phyloP scores from a whole-genome alignment of 2,329 filamentous ascomycete genomes.

The Aspergillus sp. region DNA sequence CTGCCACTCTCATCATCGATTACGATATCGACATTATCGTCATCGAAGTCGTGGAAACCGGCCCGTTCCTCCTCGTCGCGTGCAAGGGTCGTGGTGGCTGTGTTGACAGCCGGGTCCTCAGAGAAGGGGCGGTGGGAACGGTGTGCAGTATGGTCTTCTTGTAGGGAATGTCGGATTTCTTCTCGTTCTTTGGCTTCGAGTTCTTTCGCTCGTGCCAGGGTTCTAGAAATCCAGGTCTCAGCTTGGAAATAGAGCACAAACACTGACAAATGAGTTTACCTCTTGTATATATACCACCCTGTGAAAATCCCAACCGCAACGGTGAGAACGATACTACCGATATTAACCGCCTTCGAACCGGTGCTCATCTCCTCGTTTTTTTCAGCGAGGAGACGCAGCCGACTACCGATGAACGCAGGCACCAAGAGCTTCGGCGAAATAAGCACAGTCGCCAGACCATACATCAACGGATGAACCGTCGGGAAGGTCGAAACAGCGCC shows the following conservation, averaged over 20 bases:
- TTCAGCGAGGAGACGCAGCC: constrained; percentile 75
- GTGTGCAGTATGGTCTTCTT: constrained; percentile 27
- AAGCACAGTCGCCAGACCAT: constrained; percentile 72
- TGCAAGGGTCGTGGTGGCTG: constrained; percentile 33
- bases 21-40: constrained; percentile 33
- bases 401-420: constrained; percentile 82
- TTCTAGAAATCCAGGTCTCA: constrained; percentile 18
- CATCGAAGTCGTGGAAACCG: constrained; percentile 34
- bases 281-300: constrained; percentile 76
- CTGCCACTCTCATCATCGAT: constrained; percentile 36
- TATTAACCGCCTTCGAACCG: constrained; percentile 72
- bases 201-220: constrained; percentile 41
- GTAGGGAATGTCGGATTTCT: constrained; percentile 28
- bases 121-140: constrained; percentile 28
- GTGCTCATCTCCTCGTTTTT: constrained; percentile 73
- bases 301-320: constrained; percentile 63
- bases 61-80: constrained; percentile 37
- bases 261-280: constrained; percentile 24
- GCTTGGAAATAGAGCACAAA: constrained; percentile 1
- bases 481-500: constrained; percentile 91
- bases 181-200: constrained; percentile 41
- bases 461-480: constrained; percentile 67
- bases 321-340: constrained; percentile 67
- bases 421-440: constrained; percentile 81
- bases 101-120: constrained; percentile 33